phyloP scores from a whole-genome alignment of 164 flowering plant genomes.

The Annona squamosa region DNA sequence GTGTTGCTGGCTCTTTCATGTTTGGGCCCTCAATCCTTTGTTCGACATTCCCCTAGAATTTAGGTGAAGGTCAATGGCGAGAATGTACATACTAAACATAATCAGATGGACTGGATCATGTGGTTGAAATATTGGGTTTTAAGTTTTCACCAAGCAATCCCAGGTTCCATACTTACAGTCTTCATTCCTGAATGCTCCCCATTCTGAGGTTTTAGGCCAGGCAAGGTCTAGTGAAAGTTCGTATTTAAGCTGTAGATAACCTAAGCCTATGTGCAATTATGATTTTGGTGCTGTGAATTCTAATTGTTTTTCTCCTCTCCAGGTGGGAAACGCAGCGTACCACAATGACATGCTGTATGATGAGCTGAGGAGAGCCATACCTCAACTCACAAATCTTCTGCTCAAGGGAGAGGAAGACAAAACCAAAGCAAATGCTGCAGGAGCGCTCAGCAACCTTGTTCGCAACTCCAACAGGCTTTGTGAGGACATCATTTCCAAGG shows the following conservation, averaged over 20 bases:
- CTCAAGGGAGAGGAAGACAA: conserved; percentile 82
- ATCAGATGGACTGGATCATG: background rate
- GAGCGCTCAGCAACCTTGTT: conserved; percentile 92
- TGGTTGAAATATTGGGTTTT: background rate
- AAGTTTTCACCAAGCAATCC: background rate
- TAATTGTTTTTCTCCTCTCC: conserved; percentile 15
- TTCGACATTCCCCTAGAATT: background rate
- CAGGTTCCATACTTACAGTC: too few species aligned
- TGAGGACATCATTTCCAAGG: conserved; percentile 78
- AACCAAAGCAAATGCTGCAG: conserved; percentile 96
- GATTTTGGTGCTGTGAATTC: background rate
- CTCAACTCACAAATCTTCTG: conserved; percentile 63
- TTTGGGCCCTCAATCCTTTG: background rate
- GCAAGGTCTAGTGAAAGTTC: background rate
- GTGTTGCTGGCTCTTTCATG: background rate
- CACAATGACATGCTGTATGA: conserved; percentile 81
- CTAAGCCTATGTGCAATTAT: background rate
- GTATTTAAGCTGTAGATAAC: background rate
- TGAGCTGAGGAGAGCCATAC: conserved; percentile 79
- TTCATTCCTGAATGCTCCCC: too few species aligned
- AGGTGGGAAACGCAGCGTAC: conserved; percentile 99
- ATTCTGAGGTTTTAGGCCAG: too few species aligned
- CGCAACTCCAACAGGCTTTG: conserved; percentile 86
- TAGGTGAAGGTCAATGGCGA: background rate
- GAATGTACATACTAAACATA: background rate